These are phyloP conservation scores for Lyophyllum semitale DNA, from an alignment of 768 basidiomycete genomes.

Conservation along the genomic window DNA sequence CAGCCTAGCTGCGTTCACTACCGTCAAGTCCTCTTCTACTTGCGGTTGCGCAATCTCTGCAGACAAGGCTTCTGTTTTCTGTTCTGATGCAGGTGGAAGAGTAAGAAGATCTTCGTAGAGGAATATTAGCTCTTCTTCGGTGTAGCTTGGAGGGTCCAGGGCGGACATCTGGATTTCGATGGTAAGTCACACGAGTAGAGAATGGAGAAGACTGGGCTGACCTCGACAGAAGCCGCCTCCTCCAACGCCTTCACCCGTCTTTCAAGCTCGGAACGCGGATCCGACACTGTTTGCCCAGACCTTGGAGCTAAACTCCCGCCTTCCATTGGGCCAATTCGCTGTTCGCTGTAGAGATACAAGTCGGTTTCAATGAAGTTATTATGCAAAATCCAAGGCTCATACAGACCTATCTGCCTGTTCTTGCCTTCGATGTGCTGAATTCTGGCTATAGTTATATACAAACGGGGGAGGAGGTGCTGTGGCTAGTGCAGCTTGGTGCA, in stretches of 20 bases:
- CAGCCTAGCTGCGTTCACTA: constrained; percentile 35
- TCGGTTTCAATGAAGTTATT: background rate
- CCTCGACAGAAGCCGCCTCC: constrained; percentile 35
- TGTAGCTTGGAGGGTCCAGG: constrained; percentile 34
- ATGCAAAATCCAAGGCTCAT: background rate
- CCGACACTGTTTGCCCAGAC: constrained; percentile 12
- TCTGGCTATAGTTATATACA: constrained; percentile 2
- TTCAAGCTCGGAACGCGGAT: constrained; percentile 31
- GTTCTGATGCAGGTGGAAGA: constrained; percentile 20
- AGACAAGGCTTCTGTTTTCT: constrained; percentile 7
- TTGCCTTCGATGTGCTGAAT: background rate
- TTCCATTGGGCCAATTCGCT: background rate
- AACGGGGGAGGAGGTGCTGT: constrained; percentile 4
- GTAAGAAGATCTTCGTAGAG: constrained; percentile 49
- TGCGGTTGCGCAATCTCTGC: constrained; percentile 20
- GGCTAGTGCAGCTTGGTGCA: constrained; percentile 23
- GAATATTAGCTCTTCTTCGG: constrained; percentile 41
- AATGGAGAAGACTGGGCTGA: constrained; percentile 16
- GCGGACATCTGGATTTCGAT: constrained; percentile 27
- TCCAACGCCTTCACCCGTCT: constrained; percentile 37
- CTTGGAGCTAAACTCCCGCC: constrained; percentile 17
- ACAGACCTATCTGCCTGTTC: background rate
- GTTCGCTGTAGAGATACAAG: background rate
- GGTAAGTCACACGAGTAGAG: background rate
- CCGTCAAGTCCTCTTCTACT: constrained; percentile 31